Evolutionary conservation across 2,329 filamentous ascomycete species (phyloP).

Genomic region (Ilyonectria robusta): DNA sequence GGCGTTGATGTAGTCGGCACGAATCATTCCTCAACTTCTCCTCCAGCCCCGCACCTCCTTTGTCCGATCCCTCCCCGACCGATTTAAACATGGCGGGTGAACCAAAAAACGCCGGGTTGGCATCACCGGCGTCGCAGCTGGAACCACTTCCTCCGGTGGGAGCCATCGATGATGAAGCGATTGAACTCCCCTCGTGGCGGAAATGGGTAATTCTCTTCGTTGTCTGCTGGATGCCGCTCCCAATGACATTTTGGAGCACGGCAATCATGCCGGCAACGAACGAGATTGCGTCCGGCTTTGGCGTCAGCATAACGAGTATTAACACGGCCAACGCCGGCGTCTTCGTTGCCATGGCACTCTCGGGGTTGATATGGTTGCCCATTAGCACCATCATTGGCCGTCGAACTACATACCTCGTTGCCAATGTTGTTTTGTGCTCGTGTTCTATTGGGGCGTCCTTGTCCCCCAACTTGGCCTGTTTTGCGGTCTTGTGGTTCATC

Average conservation of each 20-base stretch:
- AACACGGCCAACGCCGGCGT: slow-evolving; percentile 44
- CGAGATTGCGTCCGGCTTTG: slow-evolving; percentile 37
- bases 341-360: slow-evolving; percentile 44
- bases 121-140: slow-evolving; percentile 7
- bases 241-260: slow-evolving; percentile 49
- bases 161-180: slow-evolving; percentile 42
- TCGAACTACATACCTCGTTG: slow-evolving; percentile 43
- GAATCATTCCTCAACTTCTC: background rate
- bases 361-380: slow-evolving; percentile 44
- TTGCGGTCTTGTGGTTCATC: slow-evolving; percentile 41
- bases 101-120: slow-evolving; percentile 23
- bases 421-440: slow-evolving; percentile 38
- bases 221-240: slow-evolving; percentile 48
- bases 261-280: slow-evolving; percentile 44
- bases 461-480: slow-evolving; percentile 41
- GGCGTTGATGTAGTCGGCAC: slow-evolving; percentile 11
- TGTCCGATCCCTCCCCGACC: background rate
- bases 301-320: slow-evolving; percentile 33
- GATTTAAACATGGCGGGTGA: slow-evolving; percentile 28
- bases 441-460: slow-evolving; percentile 43
- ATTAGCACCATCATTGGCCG: slow-evolving; percentile 45
- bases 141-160: slow-evolving; percentile 13
- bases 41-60: slow-evolving; percentile 12
- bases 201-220: slow-evolving; percentile 49
- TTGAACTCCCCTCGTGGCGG: slow-evolving; percentile 40